Evolutionary conservation across 441 rosid species (phyloP).

Genomic region (Corymbia citriodora): DNA sequence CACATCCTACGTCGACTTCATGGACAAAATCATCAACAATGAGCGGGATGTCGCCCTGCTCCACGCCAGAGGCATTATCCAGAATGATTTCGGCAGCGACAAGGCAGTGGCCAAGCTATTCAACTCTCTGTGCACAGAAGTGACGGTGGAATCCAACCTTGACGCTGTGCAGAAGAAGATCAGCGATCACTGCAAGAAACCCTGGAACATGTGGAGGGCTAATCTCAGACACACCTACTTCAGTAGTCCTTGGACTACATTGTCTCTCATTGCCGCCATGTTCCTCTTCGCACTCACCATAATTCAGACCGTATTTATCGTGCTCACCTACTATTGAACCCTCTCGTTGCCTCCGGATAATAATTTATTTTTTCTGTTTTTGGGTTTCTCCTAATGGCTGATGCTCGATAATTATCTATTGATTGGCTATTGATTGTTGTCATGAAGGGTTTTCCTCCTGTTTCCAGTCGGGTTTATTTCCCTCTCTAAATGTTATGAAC

Average conservation of each 20-base stretch:
- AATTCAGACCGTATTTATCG: conserved; percentile 13
- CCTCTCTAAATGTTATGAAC: background rate
- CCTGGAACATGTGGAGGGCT: background rate
- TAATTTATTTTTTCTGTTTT: background rate
- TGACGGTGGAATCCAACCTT: background rate
- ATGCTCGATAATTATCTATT: background rate
- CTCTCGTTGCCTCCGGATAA: background rate
- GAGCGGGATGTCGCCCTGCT: conserved; percentile 14
- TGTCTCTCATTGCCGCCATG: conserved; percentile 15
- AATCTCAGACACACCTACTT: conserved; percentile 1
- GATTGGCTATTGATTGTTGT: background rate
- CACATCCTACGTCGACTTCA: background rate
- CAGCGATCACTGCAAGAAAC: background rate
- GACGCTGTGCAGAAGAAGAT: background rate
- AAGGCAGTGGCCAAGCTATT: conserved; percentile 15
- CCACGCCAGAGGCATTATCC: background rate
- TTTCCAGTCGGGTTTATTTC: background rate
- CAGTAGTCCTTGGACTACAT: conserved; percentile 13
- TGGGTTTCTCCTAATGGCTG: background rate
- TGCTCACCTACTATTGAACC: background rate
- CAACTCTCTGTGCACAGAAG: conserved; percentile 5
- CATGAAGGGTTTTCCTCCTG: background rate
- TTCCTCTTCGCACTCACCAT: background rate
- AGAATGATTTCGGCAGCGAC: conserved; percentile 9
- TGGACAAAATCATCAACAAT: conserved; percentile 15